These are phyloP conservation scores for Talaromyces pinophilus DNA, from an alignment of 2,329 filamentous ascomycete genomes.

Conservation along the genomic window DNA sequence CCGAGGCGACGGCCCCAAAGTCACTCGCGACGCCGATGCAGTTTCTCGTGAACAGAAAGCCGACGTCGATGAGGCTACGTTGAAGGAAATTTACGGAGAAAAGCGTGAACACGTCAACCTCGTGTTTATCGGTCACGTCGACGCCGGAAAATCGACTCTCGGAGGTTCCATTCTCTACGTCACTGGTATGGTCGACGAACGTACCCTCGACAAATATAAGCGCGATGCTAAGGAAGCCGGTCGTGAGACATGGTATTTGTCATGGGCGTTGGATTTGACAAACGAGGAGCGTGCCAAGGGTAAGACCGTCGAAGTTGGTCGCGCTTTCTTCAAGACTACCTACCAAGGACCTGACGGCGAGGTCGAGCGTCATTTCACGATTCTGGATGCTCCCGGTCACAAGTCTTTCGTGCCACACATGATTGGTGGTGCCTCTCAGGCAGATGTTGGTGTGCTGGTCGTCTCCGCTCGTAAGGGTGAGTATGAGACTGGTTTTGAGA, in stretches of 20 bases:
- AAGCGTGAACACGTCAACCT: conserved; percentile 78
- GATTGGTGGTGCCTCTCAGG: conserved; percentile 93
- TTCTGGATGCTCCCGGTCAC: conserved; percentile 94
- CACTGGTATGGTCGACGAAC: conserved; percentile 98
- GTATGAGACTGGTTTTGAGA: conserved; percentile 97
- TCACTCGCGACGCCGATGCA: conserved; percentile 72
- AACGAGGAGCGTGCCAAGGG: conserved; percentile 96
- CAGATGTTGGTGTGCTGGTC: conserved; percentile 91
- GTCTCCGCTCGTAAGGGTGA: conserved; percentile 97
- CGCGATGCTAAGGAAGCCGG: conserved; percentile 93
- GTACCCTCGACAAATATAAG: conserved; percentile 98
- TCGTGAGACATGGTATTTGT: conserved; percentile 97
- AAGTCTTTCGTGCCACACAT: conserved; percentile 98
- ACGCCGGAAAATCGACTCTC: conserved; percentile 95
- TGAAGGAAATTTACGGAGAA: conserved; percentile 94
- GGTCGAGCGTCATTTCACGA: conserved; percentile 92
- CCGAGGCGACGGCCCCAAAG: conserved; percentile 57
- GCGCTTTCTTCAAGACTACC: conserved; percentile 87
- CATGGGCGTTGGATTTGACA: conserved; percentile 95
- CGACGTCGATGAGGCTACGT: conserved; percentile 77
- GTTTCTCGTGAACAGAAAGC: conserved; percentile 80
- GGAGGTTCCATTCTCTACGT: conserved; percentile 90
- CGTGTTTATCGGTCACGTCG: conserved; percentile 97
- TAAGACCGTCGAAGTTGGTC: conserved; percentile 96
- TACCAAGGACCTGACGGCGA: conserved; percentile 40